phyloP scores from a whole-genome alignment of 1,284 basidiomycete genomes.

The Trametes sp. region DNA sequence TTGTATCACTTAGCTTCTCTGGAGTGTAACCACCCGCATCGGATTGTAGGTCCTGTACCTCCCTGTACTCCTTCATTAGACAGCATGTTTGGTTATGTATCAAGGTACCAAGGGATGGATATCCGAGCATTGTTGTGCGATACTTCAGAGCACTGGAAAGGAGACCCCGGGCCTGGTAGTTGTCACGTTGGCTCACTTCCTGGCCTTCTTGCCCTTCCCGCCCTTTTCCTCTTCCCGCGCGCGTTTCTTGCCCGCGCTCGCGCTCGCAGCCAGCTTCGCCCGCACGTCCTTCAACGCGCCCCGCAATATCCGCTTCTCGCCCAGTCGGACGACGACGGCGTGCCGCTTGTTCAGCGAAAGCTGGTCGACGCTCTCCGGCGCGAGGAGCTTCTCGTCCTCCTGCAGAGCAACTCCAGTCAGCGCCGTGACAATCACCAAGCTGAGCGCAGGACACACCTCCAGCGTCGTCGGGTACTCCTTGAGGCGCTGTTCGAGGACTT shows the following conservation, averaged over 20 bases:
- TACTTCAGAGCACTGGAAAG: no score
- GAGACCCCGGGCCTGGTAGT: no score
- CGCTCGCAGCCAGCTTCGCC: conserved; percentile 1
- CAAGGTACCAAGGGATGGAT: background rate
- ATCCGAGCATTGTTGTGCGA: no score
- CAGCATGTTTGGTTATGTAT: background rate
- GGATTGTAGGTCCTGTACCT: no score
- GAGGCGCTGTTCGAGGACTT: conserved; percentile 60
- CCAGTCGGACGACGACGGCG: conserved; percentile 79
- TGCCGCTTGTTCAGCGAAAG: conserved; percentile 59
- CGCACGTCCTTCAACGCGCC: conserved; percentile 35
- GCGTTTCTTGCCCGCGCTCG: conserved; percentile 28
- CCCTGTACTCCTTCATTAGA: background rate
- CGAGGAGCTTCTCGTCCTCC: conserved; percentile 61
- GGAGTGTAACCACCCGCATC: background rate
- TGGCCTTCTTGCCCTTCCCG: conserved; percentile 31
- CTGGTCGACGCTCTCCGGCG: conserved; percentile 29
- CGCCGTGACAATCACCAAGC: no score
- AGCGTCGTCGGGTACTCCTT: conserved; percentile 64
- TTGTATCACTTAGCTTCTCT: conserved; percentile 4
- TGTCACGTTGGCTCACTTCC: conserved; percentile 16
- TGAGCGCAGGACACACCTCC: conserved; percentile 57
- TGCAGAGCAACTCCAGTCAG: background rate
- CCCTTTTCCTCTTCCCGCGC: conserved; percentile 21
- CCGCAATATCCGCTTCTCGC: conserved; percentile 79